Conservation (phyloP, 2,329 filamentous ascomycete genomes). For the Arthrobotrys pseudoclavata region DNA sequence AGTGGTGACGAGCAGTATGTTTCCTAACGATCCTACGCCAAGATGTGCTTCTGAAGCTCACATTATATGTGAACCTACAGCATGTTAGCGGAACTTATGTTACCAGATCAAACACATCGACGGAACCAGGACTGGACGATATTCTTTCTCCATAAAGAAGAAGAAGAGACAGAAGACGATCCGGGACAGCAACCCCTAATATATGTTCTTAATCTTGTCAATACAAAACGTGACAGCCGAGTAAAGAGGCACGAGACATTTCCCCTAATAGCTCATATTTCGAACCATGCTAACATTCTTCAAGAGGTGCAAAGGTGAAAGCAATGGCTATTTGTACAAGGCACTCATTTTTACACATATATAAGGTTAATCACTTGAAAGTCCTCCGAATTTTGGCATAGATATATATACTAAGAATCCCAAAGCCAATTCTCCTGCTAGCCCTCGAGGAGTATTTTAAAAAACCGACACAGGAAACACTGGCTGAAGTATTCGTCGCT, state of each 20-base stretch:
- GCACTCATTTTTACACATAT: slow-evolving; percentile 97
- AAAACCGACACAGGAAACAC: slow-evolving; percentile 85
- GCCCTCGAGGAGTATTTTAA: slow-evolving; percentile 98
- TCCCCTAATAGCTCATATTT: background rate
- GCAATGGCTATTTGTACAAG: slow-evolving; percentile 99
- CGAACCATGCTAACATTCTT: slow-evolving; percentile 34
- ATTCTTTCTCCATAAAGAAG: slow-evolving; percentile 98
- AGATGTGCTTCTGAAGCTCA: slow-evolving; percentile 26
- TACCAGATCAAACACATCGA: slow-evolving; percentile 95
- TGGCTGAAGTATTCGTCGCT: slow-evolving; percentile 88
- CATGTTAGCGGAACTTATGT: slow-evolving; percentile 98
- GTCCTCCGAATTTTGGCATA: slow-evolving; percentile 38
- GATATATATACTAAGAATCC: slow-evolving; percentile 58
- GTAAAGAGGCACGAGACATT: slow-evolving; percentile 75
- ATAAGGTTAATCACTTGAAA: slow-evolving; percentile 76
- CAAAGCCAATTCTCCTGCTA: slow-evolving; percentile 84
- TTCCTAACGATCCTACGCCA: slow-evolving; percentile 14
- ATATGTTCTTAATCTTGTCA: slow-evolving; percentile 96
- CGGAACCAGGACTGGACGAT: slow-evolving; percentile 99
- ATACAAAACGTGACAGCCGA: slow-evolving; percentile 95
- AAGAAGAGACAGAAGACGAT: slow-evolving; percentile 80
- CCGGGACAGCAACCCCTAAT: slow-evolving; percentile 83
- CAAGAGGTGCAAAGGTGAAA: slow-evolving; percentile 90
- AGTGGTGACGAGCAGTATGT: slow-evolving; percentile 86
- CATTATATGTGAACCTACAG: slow-evolving; percentile 49